Evolutionary conservation across 2,329 filamentous ascomycete species (phyloP).

Genomic region (Stagonosporopsis rhizophila): DNA sequence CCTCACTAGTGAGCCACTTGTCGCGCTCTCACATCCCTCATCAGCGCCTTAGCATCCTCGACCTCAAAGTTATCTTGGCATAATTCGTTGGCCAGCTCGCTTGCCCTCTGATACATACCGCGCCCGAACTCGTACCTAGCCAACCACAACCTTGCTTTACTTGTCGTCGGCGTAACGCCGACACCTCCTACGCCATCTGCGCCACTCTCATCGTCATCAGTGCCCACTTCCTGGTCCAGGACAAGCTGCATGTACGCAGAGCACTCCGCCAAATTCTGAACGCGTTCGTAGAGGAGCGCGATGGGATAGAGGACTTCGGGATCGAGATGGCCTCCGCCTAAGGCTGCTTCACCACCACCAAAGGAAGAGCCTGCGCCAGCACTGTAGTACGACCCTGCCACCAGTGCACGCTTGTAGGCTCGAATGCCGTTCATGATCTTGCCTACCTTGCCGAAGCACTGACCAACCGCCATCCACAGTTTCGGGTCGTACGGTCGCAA

Average conservation of each 20-base stretch:
- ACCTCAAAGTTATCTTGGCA: conserved; percentile 90
- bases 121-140: conserved; percentile 79
- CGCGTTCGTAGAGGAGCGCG: conserved; percentile 83
- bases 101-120: conserved; percentile 77
- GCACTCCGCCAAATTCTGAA: conserved; percentile 79
- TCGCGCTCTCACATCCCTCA: conserved; percentile 82
- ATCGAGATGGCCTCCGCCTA: conserved; percentile 71
- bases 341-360: conserved; percentile 54
- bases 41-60: conserved; percentile 84
- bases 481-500: conserved; percentile 96
- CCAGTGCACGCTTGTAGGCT: conserved; percentile 87
- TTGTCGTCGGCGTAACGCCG: conserved; percentile 89
- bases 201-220: conserved; percentile 48
- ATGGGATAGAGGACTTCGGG: conserved; percentile 92
- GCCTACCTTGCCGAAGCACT: conserved; percentile 88
- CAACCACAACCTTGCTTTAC: conserved; percentile 92
- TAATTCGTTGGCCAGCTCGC: conserved; percentile 84
- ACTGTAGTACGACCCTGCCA: conserved; percentile 87
- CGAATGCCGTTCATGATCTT: conserved; percentile 91
- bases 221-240: conserved; percentile 86
- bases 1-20: conserved; percentile 6
- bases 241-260: conserved; percentile 96
- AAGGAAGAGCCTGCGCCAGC: conserved; percentile 60
- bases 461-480: conserved; percentile 97
- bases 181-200: conserved; percentile 65